Base-by-base conservation (phyloP, 2,329 filamentous ascomycete genomes). In the Hypoxylon sp. region DNA sequence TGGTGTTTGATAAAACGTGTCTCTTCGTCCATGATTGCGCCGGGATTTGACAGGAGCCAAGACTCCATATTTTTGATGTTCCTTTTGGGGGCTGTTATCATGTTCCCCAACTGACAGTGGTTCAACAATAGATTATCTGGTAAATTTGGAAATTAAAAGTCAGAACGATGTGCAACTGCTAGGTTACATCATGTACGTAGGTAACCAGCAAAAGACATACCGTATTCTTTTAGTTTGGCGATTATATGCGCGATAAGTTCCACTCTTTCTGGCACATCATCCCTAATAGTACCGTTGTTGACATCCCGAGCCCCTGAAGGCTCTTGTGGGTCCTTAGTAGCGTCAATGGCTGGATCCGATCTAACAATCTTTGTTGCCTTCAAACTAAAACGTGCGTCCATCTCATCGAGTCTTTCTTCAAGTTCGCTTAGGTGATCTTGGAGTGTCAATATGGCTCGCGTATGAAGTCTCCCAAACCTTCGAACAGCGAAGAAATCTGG, bases 401-500 rank as follows among this genome's bases (percentile, higher is more conserved):
- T 31, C 5, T 2, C 19, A 6, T 55, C 52, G 27, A 55, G 52
- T 11, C 8, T 55, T 15, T 44, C 24, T n/a, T 55, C 52, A 5
- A 55, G 15, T 31, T 55, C 21, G 15, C 11, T n/a, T 3, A 44
- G 8, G 13, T 55, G 52, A 31, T 29, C 52, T 44, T 55, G 52
- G 13, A 55, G 52, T 44, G 52, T 55, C 21, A 55, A 8, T 29
- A 55, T n/a, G 17, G 52, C 52, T 27, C 52, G 19, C 1, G 52
- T 44, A 13, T 55, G 52, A 29, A 55, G 52, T 44, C 52, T 31
- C 13, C 52, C 52, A 55, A 55, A 55, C n/a, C 52, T 55, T 31
- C 52, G 52, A 55, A 55, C 52, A 10, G 52, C 52, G n/a, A 55
- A 55, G 15, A 55, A 55, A 15, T 55, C 52, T n/a, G 35, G 35